Evolutionary conservation across 2,329 filamentous ascomycete genomes (phyloP).

Genomic region (Penicillium sp.): DNA sequence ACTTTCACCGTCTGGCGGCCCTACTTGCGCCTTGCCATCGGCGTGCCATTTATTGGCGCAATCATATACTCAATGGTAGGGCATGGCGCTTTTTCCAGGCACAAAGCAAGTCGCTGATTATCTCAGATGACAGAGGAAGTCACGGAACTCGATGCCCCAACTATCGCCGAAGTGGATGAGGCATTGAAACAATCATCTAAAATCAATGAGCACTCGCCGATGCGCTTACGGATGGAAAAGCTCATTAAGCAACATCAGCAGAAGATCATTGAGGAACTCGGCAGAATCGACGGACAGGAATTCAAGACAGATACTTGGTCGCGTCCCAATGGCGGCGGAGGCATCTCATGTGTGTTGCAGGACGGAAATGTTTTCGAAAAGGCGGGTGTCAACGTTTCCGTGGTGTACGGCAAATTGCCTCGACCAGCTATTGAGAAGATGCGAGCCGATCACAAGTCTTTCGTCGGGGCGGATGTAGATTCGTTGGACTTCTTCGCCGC

Average conservation of each 20-base stretch:
- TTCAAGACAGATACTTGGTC: slow-evolving; percentile 86
- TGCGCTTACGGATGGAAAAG: slow-evolving; percentile 96
- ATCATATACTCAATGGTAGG: slow-evolving; percentile 52
- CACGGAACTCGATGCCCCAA: slow-evolving; percentile 46
- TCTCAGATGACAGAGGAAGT: slow-evolving; percentile 39
- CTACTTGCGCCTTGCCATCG: slow-evolving; percentile 48
- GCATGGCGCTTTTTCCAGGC: neutral
- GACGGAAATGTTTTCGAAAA: slow-evolving; percentile 98
- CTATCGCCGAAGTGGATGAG: slow-evolving; percentile 80
- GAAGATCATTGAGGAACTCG: slow-evolving; percentile 77
- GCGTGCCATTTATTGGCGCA: slow-evolving; percentile 48
- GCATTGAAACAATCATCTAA: slow-evolving; percentile 73
- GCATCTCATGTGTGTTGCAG: slow-evolving; percentile 90
- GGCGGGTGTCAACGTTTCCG: slow-evolving; percentile 88
- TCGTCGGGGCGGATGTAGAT: slow-evolving; percentile 70
- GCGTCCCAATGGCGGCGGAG: slow-evolving; percentile 82
- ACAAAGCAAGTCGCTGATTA: neutral
- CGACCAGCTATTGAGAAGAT: slow-evolving; percentile 86
- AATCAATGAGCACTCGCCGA: slow-evolving; percentile 74
- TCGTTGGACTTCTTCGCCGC: slow-evolving; percentile 93
- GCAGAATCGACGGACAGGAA: slow-evolving; percentile 74
- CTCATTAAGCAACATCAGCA: slow-evolving; percentile 92
- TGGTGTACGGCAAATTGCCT: slow-evolving; percentile 89
- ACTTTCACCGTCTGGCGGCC: slow-evolving; percentile 43
- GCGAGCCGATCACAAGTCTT: slow-evolving; percentile 89